Percentiles rank a stretch among this genome's conserved stretches.
Conservation (phyloP, 805 yeast genomes). For the Metschnikowia hibisci region DNA sequence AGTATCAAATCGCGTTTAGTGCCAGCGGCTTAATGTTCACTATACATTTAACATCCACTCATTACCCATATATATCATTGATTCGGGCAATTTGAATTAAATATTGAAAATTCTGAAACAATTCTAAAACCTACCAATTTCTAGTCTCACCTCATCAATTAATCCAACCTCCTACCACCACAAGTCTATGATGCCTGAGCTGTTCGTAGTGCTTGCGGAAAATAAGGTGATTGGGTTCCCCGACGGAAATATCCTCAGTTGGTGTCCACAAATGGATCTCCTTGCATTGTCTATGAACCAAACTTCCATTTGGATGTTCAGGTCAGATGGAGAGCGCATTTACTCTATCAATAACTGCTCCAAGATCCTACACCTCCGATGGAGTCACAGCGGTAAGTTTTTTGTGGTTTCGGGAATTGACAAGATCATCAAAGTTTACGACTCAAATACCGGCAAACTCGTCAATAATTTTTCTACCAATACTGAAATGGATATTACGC, state of each 20-base stretch:
- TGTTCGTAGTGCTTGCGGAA: conserved; percentile 9
- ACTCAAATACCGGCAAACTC: conserved; percentile 44
- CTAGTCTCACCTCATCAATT: too few relatives aligned
- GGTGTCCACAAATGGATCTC: conserved; percentile 54
- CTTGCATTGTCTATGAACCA: conserved; percentile 50
- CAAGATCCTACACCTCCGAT: conserved; percentile 28
- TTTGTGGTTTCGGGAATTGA: conserved; percentile 46
- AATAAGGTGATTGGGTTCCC: conserved; percentile 21
- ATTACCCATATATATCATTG: too few relatives aligned
- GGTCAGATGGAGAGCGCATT: conserved; percentile 51
- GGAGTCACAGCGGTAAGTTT: conserved; percentile 35
- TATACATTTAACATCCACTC: too few relatives aligned
- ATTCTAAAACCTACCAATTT: too few relatives aligned
- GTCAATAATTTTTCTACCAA: conserved; percentile 24
- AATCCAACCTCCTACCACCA: too few relatives aligned
- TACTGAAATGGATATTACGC: conserved; percentile 13
- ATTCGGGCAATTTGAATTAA: too few relatives aligned
- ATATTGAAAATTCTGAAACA: too few relatives aligned
- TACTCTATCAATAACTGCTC: conserved; percentile 43
- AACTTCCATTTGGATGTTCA: conserved; percentile 47
- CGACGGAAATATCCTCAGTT: conserved; percentile 38
- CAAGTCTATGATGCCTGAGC: neutral
- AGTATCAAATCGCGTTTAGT: too few relatives aligned
- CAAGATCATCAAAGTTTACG: conserved; percentile 40
- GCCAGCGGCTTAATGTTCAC: too few relatives aligned